Percentiles rank a stretch among this genome's conserved stretches.
Evolutionary conservation across 768 basidiomycete species (phyloP).

Genomic region (Lentinula detonsa): DNA sequence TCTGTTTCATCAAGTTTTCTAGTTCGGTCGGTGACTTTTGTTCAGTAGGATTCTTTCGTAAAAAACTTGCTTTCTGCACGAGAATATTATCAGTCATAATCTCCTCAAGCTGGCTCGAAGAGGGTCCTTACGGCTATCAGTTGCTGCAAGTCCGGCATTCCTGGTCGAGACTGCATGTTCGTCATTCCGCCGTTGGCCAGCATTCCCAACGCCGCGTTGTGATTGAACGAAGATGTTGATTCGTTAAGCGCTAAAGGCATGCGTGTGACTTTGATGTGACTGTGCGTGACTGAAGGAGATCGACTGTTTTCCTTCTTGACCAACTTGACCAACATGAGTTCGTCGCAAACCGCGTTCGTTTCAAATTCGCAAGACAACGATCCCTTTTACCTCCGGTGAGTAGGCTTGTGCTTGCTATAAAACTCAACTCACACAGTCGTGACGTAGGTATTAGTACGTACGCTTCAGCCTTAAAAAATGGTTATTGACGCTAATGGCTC

Average conservation of each 20-base stretch:
- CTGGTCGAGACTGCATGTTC: slow-evolving; percentile 15
- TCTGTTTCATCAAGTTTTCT: slow-evolving; percentile 40
- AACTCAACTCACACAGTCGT: background rate
- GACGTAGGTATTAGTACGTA: background rate
- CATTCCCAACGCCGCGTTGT: slow-evolving; percentile 16
- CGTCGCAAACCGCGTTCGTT: background rate
- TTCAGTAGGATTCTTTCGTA: slow-evolving; percentile 45
- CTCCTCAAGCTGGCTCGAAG: slow-evolving; percentile 12
- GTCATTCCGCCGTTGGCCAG: slow-evolving; percentile 30
- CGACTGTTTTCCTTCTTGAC: background rate
- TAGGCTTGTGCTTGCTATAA: no score
- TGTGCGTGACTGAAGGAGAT: background rate
- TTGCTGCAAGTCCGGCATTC: slow-evolving; percentile 30
- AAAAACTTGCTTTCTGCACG: slow-evolving; percentile 39
- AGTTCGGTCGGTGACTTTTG: slow-evolving; percentile 42
- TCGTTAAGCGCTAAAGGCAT: background rate
- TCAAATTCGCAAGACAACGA: background rate
- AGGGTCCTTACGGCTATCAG: slow-evolving; percentile 29
- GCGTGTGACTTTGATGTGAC: background rate
- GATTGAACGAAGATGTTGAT: background rate
- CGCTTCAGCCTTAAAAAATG: background rate
- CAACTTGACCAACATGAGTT: background rate
- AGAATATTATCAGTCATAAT: slow-evolving; percentile 9
- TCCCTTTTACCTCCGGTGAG: background rate
- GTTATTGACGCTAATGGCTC: background rate